Evolutionary conservation across 2,329 filamentous ascomycete species (phyloP).

Genomic region (Alternaria atra): DNA sequence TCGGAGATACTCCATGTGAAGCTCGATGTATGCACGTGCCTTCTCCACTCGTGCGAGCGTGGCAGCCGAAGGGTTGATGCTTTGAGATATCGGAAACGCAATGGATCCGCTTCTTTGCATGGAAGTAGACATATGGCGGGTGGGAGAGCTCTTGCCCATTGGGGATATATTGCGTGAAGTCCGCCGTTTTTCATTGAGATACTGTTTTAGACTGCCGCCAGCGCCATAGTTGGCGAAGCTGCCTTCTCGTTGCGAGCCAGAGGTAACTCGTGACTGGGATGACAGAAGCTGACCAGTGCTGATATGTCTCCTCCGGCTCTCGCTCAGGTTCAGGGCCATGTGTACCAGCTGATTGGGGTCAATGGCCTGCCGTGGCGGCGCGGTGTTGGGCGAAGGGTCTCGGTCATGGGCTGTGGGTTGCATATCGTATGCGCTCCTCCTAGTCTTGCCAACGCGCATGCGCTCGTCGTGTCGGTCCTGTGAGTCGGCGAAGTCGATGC

Average conservation of each 20-base stretch:
- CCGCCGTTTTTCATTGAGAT: conserved; percentile 76
- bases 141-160: conserved; percentile 53
- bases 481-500: conserved; percentile 14
- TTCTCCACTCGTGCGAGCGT: conserved; percentile 85
- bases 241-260: conserved; percentile 53
- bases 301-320: conserved; percentile 74
- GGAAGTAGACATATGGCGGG: conserved; percentile 42
- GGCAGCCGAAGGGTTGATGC: conserved; percentile 76
- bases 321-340: conserved; percentile 87
- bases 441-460: conserved; percentile 33
- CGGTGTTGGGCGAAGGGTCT: conserved; percentile 12
- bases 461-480: conserved; percentile 14
- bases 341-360: conserved; percentile 92
- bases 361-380: conserved; percentile 64
- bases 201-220: conserved; percentile 70
- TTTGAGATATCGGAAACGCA: conserved; percentile 44
- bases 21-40: conserved; percentile 83
- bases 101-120: conserved; percentile 36
- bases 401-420: conserved; percentile 15
- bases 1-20: conserved; percentile 83
- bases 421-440: conserved; percentile 19
- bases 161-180: conserved; percentile 70
- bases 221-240: conserved; percentile 54
- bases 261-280: conserved; percentile 56
- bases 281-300: conserved; percentile 65